Evolutionary conservation across 1,284 basidiomycete genomes (phyloP).

Genomic region (Austropuccinia psidii): DNA sequence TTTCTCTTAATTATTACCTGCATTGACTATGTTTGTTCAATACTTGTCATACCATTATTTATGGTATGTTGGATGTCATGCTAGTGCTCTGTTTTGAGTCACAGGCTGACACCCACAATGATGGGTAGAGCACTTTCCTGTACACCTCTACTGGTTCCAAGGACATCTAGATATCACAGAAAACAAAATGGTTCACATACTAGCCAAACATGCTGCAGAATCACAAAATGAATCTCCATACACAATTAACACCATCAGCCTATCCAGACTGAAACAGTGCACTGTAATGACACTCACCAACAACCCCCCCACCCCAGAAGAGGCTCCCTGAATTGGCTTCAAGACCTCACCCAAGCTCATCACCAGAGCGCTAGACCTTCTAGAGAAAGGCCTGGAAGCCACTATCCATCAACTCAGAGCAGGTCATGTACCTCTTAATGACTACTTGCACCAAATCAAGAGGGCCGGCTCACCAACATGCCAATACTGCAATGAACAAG

Average conservation of each 20-base stretch:
- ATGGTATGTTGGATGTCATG: too few relatives aligned
- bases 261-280: neutral
- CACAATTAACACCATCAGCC: neutral
- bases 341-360: neutral
- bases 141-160: neutral
- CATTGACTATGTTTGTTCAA: too few relatives aligned
- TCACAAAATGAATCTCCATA: neutral
- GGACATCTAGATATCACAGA: neutral
- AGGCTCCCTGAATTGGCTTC: neutral
- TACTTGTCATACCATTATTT: too few relatives aligned
- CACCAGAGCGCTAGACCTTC: neutral
- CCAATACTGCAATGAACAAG: neutral
- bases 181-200: neutral
- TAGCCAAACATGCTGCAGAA: neutral
- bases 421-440: neutral
- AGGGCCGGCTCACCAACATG: neutral
- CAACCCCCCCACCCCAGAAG: neutral
- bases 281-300: neutral
- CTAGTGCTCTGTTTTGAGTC: too few relatives aligned
- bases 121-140: neutral
- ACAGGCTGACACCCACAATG: too few relatives aligned
- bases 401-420: slow-evolving; percentile 1
- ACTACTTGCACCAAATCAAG: neutral
- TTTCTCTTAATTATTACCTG: too few relatives aligned
- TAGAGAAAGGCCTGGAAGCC: neutral